phyloP scores from a whole-genome alignment of 2,329 filamentous ascomycete genomes.

The Cladophialophora bantiana region DNA sequence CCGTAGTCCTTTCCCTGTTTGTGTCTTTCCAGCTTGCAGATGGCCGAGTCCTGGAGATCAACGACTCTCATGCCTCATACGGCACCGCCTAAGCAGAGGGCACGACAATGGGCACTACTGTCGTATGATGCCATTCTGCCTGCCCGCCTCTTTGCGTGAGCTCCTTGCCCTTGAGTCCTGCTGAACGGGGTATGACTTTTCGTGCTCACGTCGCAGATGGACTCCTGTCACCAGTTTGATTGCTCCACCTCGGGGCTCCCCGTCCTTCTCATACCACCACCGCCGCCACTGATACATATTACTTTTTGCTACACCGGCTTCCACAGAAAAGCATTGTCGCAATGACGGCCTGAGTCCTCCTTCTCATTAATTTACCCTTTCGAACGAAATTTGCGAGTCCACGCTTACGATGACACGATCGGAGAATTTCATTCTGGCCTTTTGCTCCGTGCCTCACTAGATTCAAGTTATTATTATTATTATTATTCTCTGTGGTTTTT shows the following conservation, averaged over 20 bases:
- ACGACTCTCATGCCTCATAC: slow-evolving; percentile 9
- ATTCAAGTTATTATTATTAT: not conserved
- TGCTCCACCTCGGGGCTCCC: slow-evolving; percentile 12
- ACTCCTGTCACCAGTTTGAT: slow-evolving; percentile 6
- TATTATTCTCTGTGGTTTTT: too few relatives aligned
- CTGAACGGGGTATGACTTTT: slow-evolving; percentile 10
- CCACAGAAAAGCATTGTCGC: slow-evolving; percentile 7
- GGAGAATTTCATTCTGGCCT: not conserved
- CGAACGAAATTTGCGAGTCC: slow-evolving; percentile 10
- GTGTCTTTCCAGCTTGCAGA: slow-evolving; percentile 9
- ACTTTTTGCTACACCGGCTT: slow-evolving; percentile 8
- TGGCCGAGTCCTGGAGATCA: slow-evolving; percentile 14
- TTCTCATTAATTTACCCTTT: slow-evolving; percentile 21
- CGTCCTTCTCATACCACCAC: slow-evolving; percentile 18
- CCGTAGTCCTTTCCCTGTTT: slow-evolving; percentile 5
- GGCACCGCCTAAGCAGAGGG: slow-evolving; percentile 7
- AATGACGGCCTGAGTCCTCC: not conserved
- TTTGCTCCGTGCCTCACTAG: slow-evolving; percentile 3
- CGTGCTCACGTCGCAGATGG: slow-evolving; percentile 4
- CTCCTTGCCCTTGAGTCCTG: slow-evolving; percentile 6
- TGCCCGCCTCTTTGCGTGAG: slow-evolving; percentile 11
- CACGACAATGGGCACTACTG: slow-evolving; percentile 15
- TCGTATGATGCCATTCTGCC: slow-evolving; percentile 23
- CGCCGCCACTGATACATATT: slow-evolving; percentile 8
- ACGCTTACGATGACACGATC: slow-evolving; percentile 8